phyloP scores from a whole-genome alignment of 352 stramenopile species.

The Phytophthora foliorum region DNA sequence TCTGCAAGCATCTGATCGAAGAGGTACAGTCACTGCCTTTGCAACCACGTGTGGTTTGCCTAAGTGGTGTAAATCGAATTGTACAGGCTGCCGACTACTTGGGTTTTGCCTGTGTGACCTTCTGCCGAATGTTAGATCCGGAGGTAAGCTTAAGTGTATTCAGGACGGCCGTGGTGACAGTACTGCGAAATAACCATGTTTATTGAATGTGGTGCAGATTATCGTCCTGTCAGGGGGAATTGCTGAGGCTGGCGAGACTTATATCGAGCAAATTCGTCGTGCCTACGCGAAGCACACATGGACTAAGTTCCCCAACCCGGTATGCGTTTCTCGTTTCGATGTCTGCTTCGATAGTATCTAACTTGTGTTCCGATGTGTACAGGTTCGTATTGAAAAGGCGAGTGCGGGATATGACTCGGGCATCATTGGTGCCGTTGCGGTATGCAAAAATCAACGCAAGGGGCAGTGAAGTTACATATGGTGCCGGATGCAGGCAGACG shows the following conservation, averaged over 20 bases:
- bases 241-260: slow-evolving; percentile 74
- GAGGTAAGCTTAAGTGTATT: slow-evolving; percentile 52
- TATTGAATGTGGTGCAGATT: slow-evolving; percentile 47
- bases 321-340: slow-evolving; percentile 33
- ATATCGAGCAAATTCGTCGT: slow-evolving; percentile 70
- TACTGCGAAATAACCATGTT: background rate
- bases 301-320: slow-evolving; percentile 76
- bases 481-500: slow-evolving; percentile 12
- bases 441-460: slow-evolving; percentile 40
- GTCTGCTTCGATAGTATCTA: slow-evolving; percentile 1
- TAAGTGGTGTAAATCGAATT: slow-evolving; percentile 3
- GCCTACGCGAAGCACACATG: slow-evolving; percentile 80
- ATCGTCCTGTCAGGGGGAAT: slow-evolving; percentile 85
- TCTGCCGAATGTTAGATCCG: slow-evolving; percentile 78
- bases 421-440: slow-evolving; percentile 82
- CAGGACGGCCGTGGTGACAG: slow-evolving; percentile 28
- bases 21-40: slow-evolving; percentile 46
- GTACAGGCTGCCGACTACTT: slow-evolving; percentile 80
- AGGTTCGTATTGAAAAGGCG: slow-evolving; percentile 84
- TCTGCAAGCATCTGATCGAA: slow-evolving; percentile 76
- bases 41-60: background rate
- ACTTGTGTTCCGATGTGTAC: background rate
- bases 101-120: slow-evolving; percentile 85
- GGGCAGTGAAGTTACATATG: slow-evolving; percentile 18
- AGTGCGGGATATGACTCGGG: slow-evolving; percentile 86